Conservation (phyloP, 2,329 filamentous ascomycete genomes). For the Stemphylium vesicarium region DNA sequence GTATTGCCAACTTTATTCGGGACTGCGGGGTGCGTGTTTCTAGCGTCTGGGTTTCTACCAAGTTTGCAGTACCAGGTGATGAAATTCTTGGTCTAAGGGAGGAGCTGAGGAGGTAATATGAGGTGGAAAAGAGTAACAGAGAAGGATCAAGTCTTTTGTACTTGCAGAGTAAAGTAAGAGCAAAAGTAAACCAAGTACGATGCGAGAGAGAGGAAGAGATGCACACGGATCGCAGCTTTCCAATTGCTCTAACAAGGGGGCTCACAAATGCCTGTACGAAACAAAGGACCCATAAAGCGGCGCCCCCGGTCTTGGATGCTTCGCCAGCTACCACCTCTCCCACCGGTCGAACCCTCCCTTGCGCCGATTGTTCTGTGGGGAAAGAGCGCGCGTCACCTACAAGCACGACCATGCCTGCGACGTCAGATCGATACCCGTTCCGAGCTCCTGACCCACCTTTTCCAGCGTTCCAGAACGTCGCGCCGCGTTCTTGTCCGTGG, state of each 20-base stretch:
- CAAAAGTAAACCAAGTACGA: no score
- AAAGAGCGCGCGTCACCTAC: conserved; percentile 15
- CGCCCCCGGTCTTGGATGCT: no score
- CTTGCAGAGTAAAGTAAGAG: no score
- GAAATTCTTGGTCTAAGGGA: no score
- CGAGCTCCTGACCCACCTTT: neutral
- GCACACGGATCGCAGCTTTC: no score
- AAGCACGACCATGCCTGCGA: neutral
- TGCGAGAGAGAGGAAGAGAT: no score
- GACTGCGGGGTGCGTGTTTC: neutral
- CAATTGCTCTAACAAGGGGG: no score
- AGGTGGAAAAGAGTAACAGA: no score
- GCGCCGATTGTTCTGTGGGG: conserved; percentile 6
- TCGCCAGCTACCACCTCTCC: neutral
- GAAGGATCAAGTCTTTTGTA: no score
- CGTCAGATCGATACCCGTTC: conserved; percentile 1
- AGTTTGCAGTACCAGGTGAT: neutral
- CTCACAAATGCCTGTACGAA: neutral
- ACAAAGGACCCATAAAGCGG: neutral
- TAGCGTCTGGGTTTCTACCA: no score
- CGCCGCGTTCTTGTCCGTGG: no score
- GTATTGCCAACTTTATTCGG: neutral
- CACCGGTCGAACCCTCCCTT: neutral
- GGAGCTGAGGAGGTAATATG: no score
- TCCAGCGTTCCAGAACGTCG: neutral